Base-by-base conservation (phyloP, 1,284 basidiomycete species). In the Singerocomus rubriflavus region DNA sequence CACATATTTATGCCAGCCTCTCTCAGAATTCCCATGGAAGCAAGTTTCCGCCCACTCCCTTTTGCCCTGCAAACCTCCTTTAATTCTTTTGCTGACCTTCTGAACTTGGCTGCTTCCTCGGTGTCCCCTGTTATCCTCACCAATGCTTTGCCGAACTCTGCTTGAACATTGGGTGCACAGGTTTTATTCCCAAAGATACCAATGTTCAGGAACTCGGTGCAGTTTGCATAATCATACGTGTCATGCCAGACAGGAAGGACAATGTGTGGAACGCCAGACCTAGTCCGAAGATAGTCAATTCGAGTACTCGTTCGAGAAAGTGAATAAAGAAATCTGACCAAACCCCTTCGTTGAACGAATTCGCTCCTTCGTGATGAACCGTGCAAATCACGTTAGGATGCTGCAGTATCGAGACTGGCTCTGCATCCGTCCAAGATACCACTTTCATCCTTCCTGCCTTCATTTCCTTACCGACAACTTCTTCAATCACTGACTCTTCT, bases 351-450 rank as follows among this genome's bases (percentile, higher is more conserved):
- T 33, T 57, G 37, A 50, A 62, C 8, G 59, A 61, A 44, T 61
- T 59, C 5, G 50, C 57, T 4, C 59, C 54, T 26, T 54, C 58
- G 12, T 62, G 55, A 14, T 60, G 60, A 10, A 62, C 54, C 6
- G 44, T 52, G 21, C 56, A 61, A 30, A 61, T 29, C 37, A 61
- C n/a, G 16, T 61, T 55, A 0, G 46, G 40, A 42, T 55, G 56
- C 30, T 58, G 55, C 6, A 60, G 35, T 41, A 60, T 42, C 10
- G 57, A 47, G 10, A 48, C 40, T 0, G 58, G 55, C 12, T 57
- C 55, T 21, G 26, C 40, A 7, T 58, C 51, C 25, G 55, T n/a
- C 56, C 55, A 60, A 17, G 50, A 11, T 8, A 57, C 29, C 7
- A 54, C 35, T 14, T 40, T 53, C 4, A 56, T 34, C 27, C 26